Percentiles rank a stretch among this genome's conserved stretches.
Evolutionary conservation across 2,329 filamentous ascomycete genomes (phyloP).

Genomic region (Trichophyton benhamiae): DNA sequence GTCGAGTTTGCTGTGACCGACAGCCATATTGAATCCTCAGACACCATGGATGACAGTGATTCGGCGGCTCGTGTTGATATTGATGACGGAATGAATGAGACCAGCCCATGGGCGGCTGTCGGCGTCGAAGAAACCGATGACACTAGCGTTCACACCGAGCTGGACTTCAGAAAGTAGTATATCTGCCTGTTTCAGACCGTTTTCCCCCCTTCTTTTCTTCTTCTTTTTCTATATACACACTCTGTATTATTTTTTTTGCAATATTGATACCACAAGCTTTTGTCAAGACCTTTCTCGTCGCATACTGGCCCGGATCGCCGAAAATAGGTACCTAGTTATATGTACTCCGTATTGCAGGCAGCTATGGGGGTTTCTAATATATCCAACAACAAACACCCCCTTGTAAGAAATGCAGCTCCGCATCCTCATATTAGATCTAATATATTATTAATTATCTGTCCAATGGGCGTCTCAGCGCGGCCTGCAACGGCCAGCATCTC

Average conservation of each 20-base stretch:
- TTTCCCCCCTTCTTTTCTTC: neutral
- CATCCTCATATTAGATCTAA: neutral
- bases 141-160: conserved; percentile 11
- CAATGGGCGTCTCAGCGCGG: neutral
- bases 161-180: neutral
- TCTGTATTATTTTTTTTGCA: neutral
- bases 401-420: no score
- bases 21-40: conserved; percentile 11
- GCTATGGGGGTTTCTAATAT: neutral
- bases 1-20: conserved; percentile 29
- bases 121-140: conserved; percentile 21
- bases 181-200: neutral
- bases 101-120: conserved; percentile 27
- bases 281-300: neutral
- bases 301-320: neutral
- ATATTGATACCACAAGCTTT: neutral
- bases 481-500: neutral
- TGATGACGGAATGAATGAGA: conserved; percentile 26
- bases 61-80: conserved; percentile 20
- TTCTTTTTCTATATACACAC: neutral
- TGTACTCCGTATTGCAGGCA: neutral
- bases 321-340: neutral
- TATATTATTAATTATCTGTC: neutral
- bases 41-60: conserved; percentile 10
- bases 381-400: neutral